A percentile compares a stretch with the other conserved stretches of the same genome.
These are phyloP conservation scores for Cryptosporidium bovis DNA, from an alignment of 169 alveolate genomes.

Conservation along the genomic window DNA sequence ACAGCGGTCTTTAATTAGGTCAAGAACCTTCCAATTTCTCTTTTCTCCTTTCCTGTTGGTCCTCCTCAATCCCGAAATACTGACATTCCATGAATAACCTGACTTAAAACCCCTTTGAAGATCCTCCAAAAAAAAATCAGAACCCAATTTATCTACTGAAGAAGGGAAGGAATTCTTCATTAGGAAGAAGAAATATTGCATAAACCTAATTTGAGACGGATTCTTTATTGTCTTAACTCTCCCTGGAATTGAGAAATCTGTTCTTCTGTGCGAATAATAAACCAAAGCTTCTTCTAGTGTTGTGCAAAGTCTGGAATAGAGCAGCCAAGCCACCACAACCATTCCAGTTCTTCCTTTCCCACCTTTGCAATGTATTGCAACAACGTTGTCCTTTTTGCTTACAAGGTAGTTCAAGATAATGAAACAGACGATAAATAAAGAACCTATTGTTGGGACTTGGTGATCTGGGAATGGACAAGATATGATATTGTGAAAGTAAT, in stretches of 20 bases:
- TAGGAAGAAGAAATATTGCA: constrained; percentile 49
- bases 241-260: constrained; percentile 66
- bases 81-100: constrained; percentile 49
- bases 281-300: constrained; percentile 78
- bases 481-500: constrained; percentile 75
- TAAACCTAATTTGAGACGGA: constrained; percentile 68
- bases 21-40: constrained; percentile 44
- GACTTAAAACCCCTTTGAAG: constrained; percentile 64
- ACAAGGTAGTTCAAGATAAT: constrained; percentile 81
- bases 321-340: constrained; percentile 86
- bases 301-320: constrained; percentile 77
- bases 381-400: constrained; percentile 80
- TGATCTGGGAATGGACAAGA: constrained; percentile 86
- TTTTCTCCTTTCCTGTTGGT: constrained; percentile 48
- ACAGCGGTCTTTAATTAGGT: constrained; percentile 19
- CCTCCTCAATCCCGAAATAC: constrained; percentile 28
- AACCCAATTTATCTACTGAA: constrained; percentile 8
- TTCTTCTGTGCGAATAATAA: constrained; percentile 78
- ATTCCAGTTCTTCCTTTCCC: constrained; percentile 95
- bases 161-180: constrained; percentile 38
- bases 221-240: constrained; percentile 56
- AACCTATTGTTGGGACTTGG: constrained; percentile 83
- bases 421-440: constrained; percentile 83
- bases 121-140: constrained; percentile 64
- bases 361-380: constrained; percentile 91